These are phyloP conservation scores for Sequoia sempervirens DNA, from an alignment of 75 land plant genomes.

Conservation along the genomic window DNA sequence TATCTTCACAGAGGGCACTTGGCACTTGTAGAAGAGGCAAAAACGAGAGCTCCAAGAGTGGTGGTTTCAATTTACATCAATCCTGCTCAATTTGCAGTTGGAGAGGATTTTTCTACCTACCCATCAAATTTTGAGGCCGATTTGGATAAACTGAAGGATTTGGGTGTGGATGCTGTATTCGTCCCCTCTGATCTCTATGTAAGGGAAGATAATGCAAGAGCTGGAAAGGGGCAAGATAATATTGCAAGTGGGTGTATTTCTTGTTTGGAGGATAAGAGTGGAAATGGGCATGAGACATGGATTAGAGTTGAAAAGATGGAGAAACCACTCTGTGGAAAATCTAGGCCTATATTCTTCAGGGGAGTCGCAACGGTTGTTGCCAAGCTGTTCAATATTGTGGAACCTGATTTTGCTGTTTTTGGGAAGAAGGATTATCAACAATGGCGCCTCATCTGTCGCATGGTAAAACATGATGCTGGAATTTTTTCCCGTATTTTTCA, in stretches of 20 bases:
- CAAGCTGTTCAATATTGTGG: constrained; percentile 88
- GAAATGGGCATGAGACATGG: constrained; percentile 81
- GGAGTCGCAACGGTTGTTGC: constrained; percentile 92
- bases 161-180: constrained; percentile 68
- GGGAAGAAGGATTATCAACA: constrained; percentile 99
- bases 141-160: constrained; percentile 58
- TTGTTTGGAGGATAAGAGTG: constrained; percentile 30
- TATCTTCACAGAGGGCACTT: constrained; percentile 88
- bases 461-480: constrained; percentile 41
- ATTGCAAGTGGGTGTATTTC: constrained; percentile 12
- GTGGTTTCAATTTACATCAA: constrained; percentile 94
- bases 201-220: constrained; percentile 16
- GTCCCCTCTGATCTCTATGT: constrained; percentile 73
- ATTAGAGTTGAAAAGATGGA: constrained; percentile 88
- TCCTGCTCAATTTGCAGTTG: constrained; percentile 88
- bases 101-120: constrained; percentile 78
- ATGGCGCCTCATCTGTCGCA: constrained; percentile 75
- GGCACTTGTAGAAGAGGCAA: constrained; percentile 59
- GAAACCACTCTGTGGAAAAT: constrained; percentile 87
- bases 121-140: constrained; percentile 86
- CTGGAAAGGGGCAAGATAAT: background rate
- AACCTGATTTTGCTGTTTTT: constrained; percentile 95
- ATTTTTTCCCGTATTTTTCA: too few species aligned
- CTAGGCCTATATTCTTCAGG: constrained; percentile 87
- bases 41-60: constrained; percentile 35